These are phyloP conservation scores for Aureobasidium sp. DNA, from an alignment of 2,329 filamentous ascomycete genomes.

Conservation along the genomic window DNA sequence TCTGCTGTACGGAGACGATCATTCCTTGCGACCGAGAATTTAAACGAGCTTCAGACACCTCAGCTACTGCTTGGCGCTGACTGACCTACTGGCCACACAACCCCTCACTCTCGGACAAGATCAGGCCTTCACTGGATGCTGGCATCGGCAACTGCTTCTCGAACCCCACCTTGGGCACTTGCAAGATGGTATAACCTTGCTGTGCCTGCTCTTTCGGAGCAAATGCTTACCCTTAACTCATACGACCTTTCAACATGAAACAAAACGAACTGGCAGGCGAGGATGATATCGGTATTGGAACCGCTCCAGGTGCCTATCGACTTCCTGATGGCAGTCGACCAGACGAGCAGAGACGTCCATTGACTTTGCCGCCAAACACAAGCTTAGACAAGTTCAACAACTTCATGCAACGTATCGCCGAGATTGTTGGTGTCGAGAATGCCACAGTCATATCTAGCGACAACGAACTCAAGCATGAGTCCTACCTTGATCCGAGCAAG, in stretches of 20 bases:
- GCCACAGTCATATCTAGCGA: conserved; percentile 8
- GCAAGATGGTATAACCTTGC: not conserved
- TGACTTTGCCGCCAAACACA: not conserved
- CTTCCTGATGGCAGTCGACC: not conserved
- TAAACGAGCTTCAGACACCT: not conserved
- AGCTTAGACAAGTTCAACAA: not conserved
- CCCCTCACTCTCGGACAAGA: not conserved
- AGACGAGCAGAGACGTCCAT: not conserved
- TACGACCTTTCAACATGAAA: not conserved
- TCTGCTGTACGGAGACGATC: not conserved
- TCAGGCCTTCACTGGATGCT: not conserved
- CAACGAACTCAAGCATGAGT: conserved; percentile 9
- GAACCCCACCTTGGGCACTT: not conserved
- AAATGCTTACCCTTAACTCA: not conserved
- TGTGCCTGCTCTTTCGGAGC: not conserved
- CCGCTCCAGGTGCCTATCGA: not conserved
- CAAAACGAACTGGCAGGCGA: not conserved
- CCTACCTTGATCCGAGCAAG: conserved; percentile 16
- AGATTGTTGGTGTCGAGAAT: conserved; percentile 5
- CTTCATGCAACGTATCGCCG: not conserved
- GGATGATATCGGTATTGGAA: not conserved
- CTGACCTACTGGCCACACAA: not conserved
- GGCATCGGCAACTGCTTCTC: not conserved
- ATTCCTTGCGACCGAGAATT: not conserved
- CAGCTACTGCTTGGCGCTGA: not conserved